Evolutionary conservation across 2,329 filamentous ascomycete genomes (phyloP).

Genomic region (Diaporthe citrichinensis): DNA sequence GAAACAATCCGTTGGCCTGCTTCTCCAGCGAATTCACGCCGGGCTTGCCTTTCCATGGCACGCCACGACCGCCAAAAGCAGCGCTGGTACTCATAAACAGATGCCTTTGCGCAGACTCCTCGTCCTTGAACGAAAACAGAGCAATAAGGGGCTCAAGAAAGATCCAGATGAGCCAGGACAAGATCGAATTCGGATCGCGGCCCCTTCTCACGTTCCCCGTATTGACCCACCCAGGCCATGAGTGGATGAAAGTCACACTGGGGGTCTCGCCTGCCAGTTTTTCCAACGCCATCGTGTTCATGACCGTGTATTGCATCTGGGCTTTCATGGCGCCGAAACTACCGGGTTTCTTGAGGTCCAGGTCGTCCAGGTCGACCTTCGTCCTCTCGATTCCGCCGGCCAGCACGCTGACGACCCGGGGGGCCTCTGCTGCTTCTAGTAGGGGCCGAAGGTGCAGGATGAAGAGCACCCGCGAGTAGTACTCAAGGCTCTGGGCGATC

Average conservation of each 20-base stretch:
- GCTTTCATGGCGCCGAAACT: slow-evolving; percentile 49
- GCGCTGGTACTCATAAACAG: slow-evolving; percentile 54
- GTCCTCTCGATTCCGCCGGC: slow-evolving; percentile 51
- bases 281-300: slow-evolving; percentile 52
- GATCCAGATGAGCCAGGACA: slow-evolving; percentile 51
- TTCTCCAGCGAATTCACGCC: slow-evolving; percentile 50
- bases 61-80: slow-evolving; percentile 52
- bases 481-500: slow-evolving; percentile 55
- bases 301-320: slow-evolving; percentile 49
- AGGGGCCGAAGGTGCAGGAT: slow-evolving; percentile 57
- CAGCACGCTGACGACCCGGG: slow-evolving; percentile 54
- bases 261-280: slow-evolving; percentile 51
- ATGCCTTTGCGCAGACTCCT: slow-evolving; percentile 52
- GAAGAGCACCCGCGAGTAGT: slow-evolving; percentile 61
- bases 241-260: slow-evolving; percentile 53
- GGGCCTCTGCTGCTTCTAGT: slow-evolving; percentile 48
- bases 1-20: slow-evolving; percentile 46
- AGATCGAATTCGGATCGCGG: slow-evolving; percentile 45
- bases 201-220: slow-evolving; percentile 53
- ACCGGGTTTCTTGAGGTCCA: slow-evolving; percentile 52
- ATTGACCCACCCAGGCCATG: slow-evolving; percentile 53
- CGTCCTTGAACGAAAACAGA: slow-evolving; percentile 48
- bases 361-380: slow-evolving; percentile 51
- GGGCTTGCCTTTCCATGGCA: slow-evolving; percentile 50
- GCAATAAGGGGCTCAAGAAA: slow-evolving; percentile 51